These are phyloP conservation scores for Monosporozyma servazzii DNA, from an alignment of 805 yeast species.

Conservation along the genomic window DNA sequence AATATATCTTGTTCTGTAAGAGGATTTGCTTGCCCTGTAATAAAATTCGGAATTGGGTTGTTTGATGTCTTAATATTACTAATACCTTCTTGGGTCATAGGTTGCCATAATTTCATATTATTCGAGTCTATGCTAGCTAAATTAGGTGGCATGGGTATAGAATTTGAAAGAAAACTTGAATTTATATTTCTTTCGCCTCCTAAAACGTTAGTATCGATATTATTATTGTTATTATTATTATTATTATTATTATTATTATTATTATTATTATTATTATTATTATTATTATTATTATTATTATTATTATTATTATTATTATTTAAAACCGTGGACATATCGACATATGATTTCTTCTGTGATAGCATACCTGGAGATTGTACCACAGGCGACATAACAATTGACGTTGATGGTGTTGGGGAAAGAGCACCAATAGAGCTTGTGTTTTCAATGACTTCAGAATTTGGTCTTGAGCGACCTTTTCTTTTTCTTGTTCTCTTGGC, in stretches of 20 bases:
- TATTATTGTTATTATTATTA: background rate
- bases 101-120: background rate
- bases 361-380: background rate
- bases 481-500: constrained; percentile 46
- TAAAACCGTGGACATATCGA: background rate
- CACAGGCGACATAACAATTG: background rate
- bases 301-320: background rate
- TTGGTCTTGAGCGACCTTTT: constrained; percentile 12
- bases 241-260: background rate
- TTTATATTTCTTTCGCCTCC: background rate
- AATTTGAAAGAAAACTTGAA: background rate
- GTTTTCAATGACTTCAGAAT: constrained; percentile 7
- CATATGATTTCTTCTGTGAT: constrained; percentile 2
- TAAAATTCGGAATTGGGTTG: background rate
- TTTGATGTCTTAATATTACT: background rate
- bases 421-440: background rate
- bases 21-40: background rate
- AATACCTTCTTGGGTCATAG: background rate
- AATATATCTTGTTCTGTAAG: constrained; percentile 2
- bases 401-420: background rate
- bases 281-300: background rate
- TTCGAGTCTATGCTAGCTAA: background rate
- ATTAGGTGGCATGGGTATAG: background rate
- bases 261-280: background rate
- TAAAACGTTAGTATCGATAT: background rate